Percentiles rank a stretch among this genome's conserved stretches.
Conservation (phyloP, 1,284 basidiomycete genomes). For the Wolfiporia cocos region DNA sequence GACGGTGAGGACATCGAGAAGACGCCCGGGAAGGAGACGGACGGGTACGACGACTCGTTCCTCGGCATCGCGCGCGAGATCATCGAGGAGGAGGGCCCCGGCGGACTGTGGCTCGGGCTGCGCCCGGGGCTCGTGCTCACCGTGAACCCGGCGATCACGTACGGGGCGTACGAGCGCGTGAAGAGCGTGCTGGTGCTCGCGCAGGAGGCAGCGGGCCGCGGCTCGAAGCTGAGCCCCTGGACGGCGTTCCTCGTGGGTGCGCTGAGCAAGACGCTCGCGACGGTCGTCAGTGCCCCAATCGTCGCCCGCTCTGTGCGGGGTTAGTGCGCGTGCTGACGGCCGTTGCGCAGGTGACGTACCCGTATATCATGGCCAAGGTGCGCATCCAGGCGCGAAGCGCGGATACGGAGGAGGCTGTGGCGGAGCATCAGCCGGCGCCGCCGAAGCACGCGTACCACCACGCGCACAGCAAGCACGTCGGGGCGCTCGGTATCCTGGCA, state of each 20-base stretch:
- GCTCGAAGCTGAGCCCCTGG: conserved; percentile 69
- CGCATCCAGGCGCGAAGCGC: conserved; percentile 84
- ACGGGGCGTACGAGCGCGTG: conserved; percentile 91
- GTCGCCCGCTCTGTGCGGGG: no score
- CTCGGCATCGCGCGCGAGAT: conserved; percentile 82
- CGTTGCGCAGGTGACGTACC: conserved; percentile 80
- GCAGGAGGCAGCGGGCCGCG: conserved; percentile 27
- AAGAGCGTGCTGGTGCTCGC: conserved; percentile 66
- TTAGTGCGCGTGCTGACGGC: no score
- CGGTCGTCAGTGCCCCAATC: conserved; percentile 62
- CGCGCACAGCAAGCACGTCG: conserved; percentile 45
- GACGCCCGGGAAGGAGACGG: conserved; percentile 16
- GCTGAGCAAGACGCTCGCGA: conserved; percentile 92
- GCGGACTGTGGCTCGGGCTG: conserved; percentile 92
- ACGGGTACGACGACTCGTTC: conserved; percentile 60
- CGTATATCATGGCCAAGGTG: conserved; percentile 97
- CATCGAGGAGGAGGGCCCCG: conserved; percentile 85
- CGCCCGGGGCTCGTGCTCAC: conserved; percentile 92
- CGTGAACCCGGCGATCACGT: conserved; percentile 97
- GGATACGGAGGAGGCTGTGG: conserved; percentile 43
- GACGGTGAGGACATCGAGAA: conserved; percentile 12
- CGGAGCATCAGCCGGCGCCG: conserved; percentile 31
- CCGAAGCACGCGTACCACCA: conserved; percentile 31
- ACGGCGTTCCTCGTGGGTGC: conserved; percentile 89
- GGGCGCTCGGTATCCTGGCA: conserved; percentile 73